Base-by-base conservation (phyloP, 2,329 filamentous ascomycete genomes). In the Xylariaceae sp. region DNA sequence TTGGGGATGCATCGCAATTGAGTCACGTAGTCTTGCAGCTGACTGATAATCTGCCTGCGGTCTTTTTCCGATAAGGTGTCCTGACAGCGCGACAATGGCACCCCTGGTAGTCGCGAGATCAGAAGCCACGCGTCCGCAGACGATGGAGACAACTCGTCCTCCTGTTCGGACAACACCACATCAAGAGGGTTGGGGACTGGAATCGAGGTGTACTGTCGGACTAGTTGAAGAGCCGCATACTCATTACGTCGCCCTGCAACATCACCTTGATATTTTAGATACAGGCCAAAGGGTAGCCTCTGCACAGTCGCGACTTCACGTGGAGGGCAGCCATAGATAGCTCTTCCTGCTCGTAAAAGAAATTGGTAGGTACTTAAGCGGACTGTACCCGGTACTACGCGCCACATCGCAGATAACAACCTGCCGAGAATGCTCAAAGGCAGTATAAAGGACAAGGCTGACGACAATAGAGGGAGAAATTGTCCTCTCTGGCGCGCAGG, bases 201-300 rank as follows among this genome's bases (percentile, higher is more conserved):
- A 17, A 70, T 56, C 1, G 58, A 54, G 3, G 67, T 70, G 31
- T 67, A 34, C 13, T 49, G 55, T 2, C 36, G 58, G 31, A 69
- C 50, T 12, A 61, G 42, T 0, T 47, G 34, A 16, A 71, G 52
- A 0, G 66, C 66, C 22, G 66, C 65, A 47, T 56, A 58, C 49
- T 70, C 64, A 31, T 71, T 71, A 14, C 46, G 54, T 16, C 40
- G 38, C 28, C 31, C n/a, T 31, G 56, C 60, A 11, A 48, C 22
- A 3, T 56, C 47, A 16, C 40, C 12, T 2, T 50, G 14, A 34
- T 52, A 48, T 45, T 71, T 70, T 14, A 71, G 46, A 45, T 65
- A 70, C 1, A 70, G 61, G 7, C 65, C 64, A 47, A 70, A 69
- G 2, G 65, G 66, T 14, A 70, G 47, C 36, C 60, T 57, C 41